Conservation (phyloP, 352 stramenopile genomes). For the Globisporangium polare region DNA sequence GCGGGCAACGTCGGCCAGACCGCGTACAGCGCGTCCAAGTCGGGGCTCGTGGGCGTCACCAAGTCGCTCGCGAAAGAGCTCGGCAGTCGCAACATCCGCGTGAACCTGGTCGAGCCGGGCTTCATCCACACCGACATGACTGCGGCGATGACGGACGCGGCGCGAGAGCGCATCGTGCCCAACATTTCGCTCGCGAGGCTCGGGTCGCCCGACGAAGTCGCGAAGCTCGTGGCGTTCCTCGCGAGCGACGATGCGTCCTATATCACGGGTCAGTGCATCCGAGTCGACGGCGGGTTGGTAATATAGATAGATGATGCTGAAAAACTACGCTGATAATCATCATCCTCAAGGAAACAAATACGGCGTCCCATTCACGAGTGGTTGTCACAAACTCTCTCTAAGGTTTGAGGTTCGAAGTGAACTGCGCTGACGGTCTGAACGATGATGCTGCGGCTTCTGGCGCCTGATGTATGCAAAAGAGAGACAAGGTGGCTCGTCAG, state of each 20-base stretch:
- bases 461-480: neutral
- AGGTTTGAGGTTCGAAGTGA: conserved; percentile 17
- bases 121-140: conserved; percentile 87
- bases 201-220: conserved; percentile 65
- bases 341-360: neutral
- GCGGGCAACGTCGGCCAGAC: conserved; percentile 74
- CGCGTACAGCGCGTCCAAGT: conserved; percentile 82
- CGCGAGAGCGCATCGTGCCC: conserved; percentile 39
- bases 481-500: too few species aligned
- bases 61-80: conserved; percentile 84
- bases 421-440: conserved; percentile 6
- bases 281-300: conserved; percentile 72
- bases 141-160: conserved; percentile 41
- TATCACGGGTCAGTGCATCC: conserved; percentile 84
- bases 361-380: neutral
- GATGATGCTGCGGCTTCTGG: conserved; percentile 1
- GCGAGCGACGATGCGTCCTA: conserved; percentile 71
- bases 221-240: conserved; percentile 77
- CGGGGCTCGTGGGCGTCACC: conserved; percentile 67
- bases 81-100: conserved; percentile 75
- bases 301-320: conserved; percentile 38
- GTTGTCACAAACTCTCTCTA: conserved; percentile 1
- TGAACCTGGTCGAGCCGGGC: conserved; percentile 86
- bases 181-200: conserved; percentile 63
- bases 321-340: neutral